These are phyloP conservation scores for Paraurostyla sp. DNA, from an alignment of 73 alveolate genomes.

Conservation along the genomic window DNA sequence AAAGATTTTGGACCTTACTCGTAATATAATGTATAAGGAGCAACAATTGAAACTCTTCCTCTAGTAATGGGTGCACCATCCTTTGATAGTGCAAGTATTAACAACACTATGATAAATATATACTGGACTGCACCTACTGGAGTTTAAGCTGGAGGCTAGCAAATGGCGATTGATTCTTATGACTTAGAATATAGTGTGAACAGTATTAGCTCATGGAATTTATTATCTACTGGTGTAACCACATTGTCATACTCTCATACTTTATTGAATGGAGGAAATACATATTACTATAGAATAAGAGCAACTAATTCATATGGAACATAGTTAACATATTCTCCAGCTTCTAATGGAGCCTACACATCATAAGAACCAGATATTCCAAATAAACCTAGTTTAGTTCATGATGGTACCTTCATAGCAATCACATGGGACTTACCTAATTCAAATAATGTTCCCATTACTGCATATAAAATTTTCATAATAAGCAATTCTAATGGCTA, in stretches of 20 bases:
- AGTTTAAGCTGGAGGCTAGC: slow-evolving; percentile 41
- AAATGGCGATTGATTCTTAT: slow-evolving; percentile 2
- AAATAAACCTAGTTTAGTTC: not conserved
- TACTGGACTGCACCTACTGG: slow-evolving; percentile 54
- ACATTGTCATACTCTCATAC: not conserved
- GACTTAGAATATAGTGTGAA: not conserved
- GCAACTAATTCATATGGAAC: slow-evolving; percentile 54
- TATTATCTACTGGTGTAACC: not conserved
- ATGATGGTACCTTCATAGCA: slow-evolving; percentile 21
- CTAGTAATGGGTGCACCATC: not conserved
- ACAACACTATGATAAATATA: too few species aligned
- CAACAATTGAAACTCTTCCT: slow-evolving; percentile 54
- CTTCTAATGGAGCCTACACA: not conserved
- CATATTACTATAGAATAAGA: slow-evolving; percentile 23
- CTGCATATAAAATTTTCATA: slow-evolving; percentile 7
- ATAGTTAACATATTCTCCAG: slow-evolving; percentile 14
- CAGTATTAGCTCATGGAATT: not conserved
- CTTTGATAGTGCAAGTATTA: not conserved
- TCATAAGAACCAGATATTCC: slow-evolving; percentile 42
- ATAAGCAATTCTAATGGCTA: not conserved
- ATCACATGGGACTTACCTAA: slow-evolving; percentile 55
- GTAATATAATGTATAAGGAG: slow-evolving; percentile 27
- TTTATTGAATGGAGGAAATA: slow-evolving; percentile 5
- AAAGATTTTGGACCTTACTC: slow-evolving; percentile 57
- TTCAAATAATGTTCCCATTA: slow-evolving; percentile 40